A percentile compares a stretch with the other conserved stretches of the same genome.
Conservation (phyloP, 345 rosid genomes). For the Brassica napus region DNA sequence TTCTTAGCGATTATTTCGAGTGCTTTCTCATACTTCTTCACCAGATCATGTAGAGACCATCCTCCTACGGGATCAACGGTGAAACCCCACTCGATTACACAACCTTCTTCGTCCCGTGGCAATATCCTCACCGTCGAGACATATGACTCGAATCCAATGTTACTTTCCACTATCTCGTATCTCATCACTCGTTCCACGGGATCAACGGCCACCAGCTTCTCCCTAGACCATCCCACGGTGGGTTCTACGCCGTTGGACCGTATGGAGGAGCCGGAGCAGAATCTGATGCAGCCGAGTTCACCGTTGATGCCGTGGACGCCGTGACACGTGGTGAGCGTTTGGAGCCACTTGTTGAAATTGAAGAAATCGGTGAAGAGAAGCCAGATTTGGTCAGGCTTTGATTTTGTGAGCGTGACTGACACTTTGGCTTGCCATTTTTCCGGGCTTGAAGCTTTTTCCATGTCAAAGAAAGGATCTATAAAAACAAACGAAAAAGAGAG, state of each 20-base stretch:
- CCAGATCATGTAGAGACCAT: constrained; percentile 45
- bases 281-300: constrained; percentile 59
- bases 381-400: constrained; percentile 54
- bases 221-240: constrained; percentile 48
- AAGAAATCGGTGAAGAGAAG: constrained; percentile 57
- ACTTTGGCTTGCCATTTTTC: constrained; percentile 57
- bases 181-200: constrained; percentile 30
- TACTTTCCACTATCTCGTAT: constrained; percentile 62
- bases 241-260: constrained; percentile 8
- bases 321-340: constrained; percentile 40
- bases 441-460: constrained; percentile 22
- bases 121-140: constrained; percentile 50
- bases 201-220: constrained; percentile 55
- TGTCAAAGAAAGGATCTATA: constrained; percentile 26
- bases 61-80: constrained; percentile 61
- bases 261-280: constrained; percentile 52
- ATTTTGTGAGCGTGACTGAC: constrained; percentile 36
- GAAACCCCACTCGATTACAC: constrained; percentile 63
- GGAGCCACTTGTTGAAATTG: constrained; percentile 53
- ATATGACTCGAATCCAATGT: constrained; percentile 58
- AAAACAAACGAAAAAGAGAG: neutral
- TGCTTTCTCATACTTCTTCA: constrained; percentile 26
- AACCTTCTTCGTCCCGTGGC: constrained; percentile 43
- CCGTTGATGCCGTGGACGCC: constrained; percentile 61
- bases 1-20: constrained; percentile 21